A percentile compares a stretch with the other conserved stretches of the same genome.
These are phyloP conservation scores for Candida bentonensis DNA, from an alignment of 805 yeast species.

Conservation along the genomic window DNA sequence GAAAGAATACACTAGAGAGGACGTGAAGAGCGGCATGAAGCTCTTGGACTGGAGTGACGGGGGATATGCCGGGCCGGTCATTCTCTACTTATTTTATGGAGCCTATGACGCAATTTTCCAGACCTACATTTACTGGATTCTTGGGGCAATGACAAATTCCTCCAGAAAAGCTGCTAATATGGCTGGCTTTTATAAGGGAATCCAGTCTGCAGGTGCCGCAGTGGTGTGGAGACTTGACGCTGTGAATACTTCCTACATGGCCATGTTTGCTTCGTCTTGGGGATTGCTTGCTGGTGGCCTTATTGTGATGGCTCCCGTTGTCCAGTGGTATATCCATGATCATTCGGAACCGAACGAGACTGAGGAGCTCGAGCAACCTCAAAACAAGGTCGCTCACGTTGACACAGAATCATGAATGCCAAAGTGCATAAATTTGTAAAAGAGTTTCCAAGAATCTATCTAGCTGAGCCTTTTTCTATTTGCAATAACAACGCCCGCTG, in stretches of 20 bases:
- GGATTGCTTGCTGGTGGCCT: constrained; percentile 35
- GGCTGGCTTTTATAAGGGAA: constrained; percentile 49
- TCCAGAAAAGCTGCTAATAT: constrained; percentile 40
- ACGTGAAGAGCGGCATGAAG: constrained; percentile 14
- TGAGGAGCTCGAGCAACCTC: no score
- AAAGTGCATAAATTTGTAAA: no score
- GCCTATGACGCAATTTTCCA: constrained; percentile 47
- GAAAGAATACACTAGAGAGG: constrained; percentile 26
- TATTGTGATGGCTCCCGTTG: constrained; percentile 18
- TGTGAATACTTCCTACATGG: constrained; percentile 23
- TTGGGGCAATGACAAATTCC: constrained; percentile 46
- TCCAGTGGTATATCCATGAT: background rate
- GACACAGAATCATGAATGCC: no score
- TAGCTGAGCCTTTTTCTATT: background rate
- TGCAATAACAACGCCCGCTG: background rate
- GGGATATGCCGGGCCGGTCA: constrained; percentile 42
- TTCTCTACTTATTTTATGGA: constrained; percentile 51
- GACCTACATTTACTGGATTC: constrained; percentile 40
- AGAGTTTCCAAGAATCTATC: background rate
- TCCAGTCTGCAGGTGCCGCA: constrained; percentile 53
- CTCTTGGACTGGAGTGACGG: constrained; percentile 34
- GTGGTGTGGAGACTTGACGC: constrained; percentile 46
- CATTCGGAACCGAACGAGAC: no score
- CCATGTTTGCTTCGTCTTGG: constrained; percentile 38
- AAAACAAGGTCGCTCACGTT: no score